A percentile compares a stretch with the other conserved stretches of the same genome.
These are phyloP conservation scores for Scheffersomyces spartinae DNA, from an alignment of 805 yeast genomes.

Conservation along the genomic window DNA sequence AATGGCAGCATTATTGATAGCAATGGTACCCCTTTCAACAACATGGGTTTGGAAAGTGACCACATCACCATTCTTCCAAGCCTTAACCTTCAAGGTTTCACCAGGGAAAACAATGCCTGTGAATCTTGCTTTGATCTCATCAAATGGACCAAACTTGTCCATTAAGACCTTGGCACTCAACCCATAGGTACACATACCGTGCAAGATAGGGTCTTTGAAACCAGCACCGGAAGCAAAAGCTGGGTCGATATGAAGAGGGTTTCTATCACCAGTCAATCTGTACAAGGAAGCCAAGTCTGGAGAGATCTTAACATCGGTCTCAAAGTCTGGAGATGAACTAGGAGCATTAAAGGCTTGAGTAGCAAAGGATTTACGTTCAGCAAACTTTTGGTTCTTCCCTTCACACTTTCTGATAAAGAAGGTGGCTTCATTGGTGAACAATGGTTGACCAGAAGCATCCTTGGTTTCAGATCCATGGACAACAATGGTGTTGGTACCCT, in stretches of 20 bases:
- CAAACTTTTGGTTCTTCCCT: slow-evolving; percentile 41
- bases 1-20: slow-evolving; percentile 80
- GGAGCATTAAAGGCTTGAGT: slow-evolving; percentile 55
- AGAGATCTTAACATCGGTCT: slow-evolving; percentile 42
- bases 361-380: slow-evolving; percentile 48
- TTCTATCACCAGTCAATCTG: slow-evolving; percentile 86
- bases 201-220: slow-evolving; percentile 79
- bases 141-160: slow-evolving; percentile 72
- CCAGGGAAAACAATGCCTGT: slow-evolving; percentile 92
- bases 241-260: slow-evolving; percentile 94
- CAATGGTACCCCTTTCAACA: slow-evolving; percentile 65
- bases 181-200: slow-evolving; percentile 86
- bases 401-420: slow-evolving; percentile 71
- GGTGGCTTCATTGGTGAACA: slow-evolving; percentile 77
- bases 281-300: slow-evolving; percentile 79
- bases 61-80: slow-evolving; percentile 71
- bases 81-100: slow-evolving; percentile 66
- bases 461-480: slow-evolving; percentile 62
- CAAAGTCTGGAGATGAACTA: slow-evolving; percentile 51
- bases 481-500: slow-evolving; percentile 75
- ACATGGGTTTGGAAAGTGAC: slow-evolving; percentile 75
- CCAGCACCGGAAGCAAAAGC: slow-evolving; percentile 78
- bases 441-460: slow-evolving; percentile 57
- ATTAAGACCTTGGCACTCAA: slow-evolving; percentile 62
- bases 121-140: slow-evolving; percentile 83